Percentiles rank a stretch among this genome's conserved stretches.
These are phyloP conservation scores for Saraca asoca DNA, from an alignment of 331 rosid genomes.

Conservation along the genomic window DNA sequence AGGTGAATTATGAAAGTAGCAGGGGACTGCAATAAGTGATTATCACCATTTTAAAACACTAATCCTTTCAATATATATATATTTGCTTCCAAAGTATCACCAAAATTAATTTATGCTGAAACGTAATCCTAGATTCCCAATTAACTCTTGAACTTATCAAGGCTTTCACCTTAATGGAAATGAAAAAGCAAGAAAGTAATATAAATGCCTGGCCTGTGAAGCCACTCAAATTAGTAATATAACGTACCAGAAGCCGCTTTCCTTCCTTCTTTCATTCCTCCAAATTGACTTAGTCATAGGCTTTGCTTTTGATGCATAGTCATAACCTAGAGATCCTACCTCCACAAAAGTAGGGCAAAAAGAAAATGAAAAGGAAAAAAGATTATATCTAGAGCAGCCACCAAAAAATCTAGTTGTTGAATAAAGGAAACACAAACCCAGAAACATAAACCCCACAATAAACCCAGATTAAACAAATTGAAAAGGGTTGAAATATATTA, in stretches of 20 bases:
- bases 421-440: no score
- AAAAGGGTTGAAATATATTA: no score
- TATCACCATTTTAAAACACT: neutral
- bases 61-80: neutral
- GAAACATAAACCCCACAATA: no score
- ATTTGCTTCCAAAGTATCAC: neutral
- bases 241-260: slow-evolving; percentile 86
- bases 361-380: neutral
- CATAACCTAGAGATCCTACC: slow-evolving; percentile 81
- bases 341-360: slow-evolving; percentile 3
- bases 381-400: neutral
- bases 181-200: neutral
- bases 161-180: neutral
- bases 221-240: no score
- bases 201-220: no score
- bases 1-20: neutral
- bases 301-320: slow-evolving; percentile 51
- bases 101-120: neutral
- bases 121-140: neutral
- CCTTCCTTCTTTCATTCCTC: slow-evolving; percentile 92
- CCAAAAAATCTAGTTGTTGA: neutral
- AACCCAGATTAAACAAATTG: no score
- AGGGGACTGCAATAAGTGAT: neutral
- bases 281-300: slow-evolving; percentile 81
- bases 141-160: neutral